A percentile compares a stretch with the other conserved stretches of the same genome.
Conservation (phyloP, 257 asterid species). For the Solanum piurae region DNA sequence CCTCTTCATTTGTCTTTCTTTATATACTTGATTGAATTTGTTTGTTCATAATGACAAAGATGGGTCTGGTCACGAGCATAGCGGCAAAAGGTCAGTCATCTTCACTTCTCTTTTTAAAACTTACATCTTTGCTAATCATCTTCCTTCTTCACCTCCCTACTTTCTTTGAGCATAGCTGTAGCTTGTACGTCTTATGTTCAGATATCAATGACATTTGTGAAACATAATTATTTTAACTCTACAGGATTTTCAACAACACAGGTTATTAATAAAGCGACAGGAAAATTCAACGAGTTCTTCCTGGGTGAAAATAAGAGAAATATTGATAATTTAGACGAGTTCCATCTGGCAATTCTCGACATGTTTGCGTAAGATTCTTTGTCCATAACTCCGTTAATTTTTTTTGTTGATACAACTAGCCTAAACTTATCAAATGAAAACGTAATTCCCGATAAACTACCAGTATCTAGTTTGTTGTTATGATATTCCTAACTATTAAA, state of each 20-base stretch:
- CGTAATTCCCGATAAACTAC: background rate
- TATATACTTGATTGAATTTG: background rate
- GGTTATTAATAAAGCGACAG: conserved; percentile 47
- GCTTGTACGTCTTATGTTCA: background rate
- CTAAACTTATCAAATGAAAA: background rate
- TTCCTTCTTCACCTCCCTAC: background rate
- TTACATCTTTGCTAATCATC: background rate
- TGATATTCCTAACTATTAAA: background rate
- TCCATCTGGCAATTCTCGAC: conserved; percentile 67
- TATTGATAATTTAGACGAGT: conserved; percentile 30
- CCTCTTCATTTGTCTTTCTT: conserved; percentile 1
- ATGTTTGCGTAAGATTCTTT: conserved; percentile 38
- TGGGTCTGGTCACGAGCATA: conserved; percentile 67
- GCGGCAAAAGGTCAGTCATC: conserved; percentile 54
- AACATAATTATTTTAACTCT: background rate
- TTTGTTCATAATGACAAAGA: conserved; percentile 7
- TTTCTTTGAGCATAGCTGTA: background rate
- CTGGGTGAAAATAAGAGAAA: conserved; percentile 22
- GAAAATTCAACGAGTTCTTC: conserved; percentile 57
- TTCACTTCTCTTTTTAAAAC: background rate
- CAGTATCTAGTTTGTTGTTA: background rate
- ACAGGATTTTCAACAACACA: conserved; percentile 58
- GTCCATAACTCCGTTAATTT: background rate
- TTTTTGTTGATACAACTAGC: background rate
- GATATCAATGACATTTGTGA: background rate